Evolutionary conservation across 352 stramenopile genomes (phyloP).

Genomic region (Pythium dissotocum): DNA sequence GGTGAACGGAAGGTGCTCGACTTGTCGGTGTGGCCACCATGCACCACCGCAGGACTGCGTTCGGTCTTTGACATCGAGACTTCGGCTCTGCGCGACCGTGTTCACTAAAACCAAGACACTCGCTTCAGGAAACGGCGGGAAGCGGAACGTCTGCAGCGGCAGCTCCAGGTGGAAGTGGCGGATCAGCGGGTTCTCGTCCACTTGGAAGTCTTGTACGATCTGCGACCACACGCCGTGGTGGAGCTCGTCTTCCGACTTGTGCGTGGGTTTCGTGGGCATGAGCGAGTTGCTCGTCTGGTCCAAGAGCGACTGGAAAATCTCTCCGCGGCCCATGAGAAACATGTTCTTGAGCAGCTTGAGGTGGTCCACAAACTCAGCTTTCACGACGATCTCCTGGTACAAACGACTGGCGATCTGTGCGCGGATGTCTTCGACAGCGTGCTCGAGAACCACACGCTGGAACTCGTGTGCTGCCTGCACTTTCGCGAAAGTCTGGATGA

Average conservation of each 20-base stretch:
- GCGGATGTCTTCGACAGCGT: slow-evolving; percentile 60
- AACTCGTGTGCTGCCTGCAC: slow-evolving; percentile 43
- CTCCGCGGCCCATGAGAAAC: slow-evolving; percentile 65
- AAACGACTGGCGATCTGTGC: slow-evolving; percentile 50
- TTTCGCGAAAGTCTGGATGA: slow-evolving; percentile 40
- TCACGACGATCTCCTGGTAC: slow-evolving; percentile 68
- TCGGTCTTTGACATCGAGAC: slow-evolving; percentile 8
- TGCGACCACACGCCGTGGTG: slow-evolving; percentile 63
- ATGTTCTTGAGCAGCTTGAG: slow-evolving; percentile 62
- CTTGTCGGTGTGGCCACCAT: slow-evolving; percentile 24
- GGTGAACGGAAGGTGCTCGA: slow-evolving; percentile 22
- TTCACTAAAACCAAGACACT: slow-evolving; percentile 15
- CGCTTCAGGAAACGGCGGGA: slow-evolving; percentile 36
- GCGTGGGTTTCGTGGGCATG: slow-evolving; percentile 51
- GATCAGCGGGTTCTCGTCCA: slow-evolving; percentile 41
- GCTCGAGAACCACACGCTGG: slow-evolving; percentile 49
- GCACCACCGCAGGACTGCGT: slow-evolving; percentile 5
- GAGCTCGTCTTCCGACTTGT: slow-evolving; percentile 62
- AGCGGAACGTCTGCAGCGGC: slow-evolving; percentile 58
- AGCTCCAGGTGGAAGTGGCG: slow-evolving; percentile 36
- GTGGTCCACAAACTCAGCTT: slow-evolving; percentile 61
- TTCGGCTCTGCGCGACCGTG: neutral
- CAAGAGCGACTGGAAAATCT: slow-evolving; percentile 76
- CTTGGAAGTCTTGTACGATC: slow-evolving; percentile 50
- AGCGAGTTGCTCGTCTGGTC: slow-evolving; percentile 51